Evolutionary conservation across 148 eudicot species (phyloP), one percentile per base, ranked within the genome.

Genomic region (Dianthus caryophyllus): DNA sequence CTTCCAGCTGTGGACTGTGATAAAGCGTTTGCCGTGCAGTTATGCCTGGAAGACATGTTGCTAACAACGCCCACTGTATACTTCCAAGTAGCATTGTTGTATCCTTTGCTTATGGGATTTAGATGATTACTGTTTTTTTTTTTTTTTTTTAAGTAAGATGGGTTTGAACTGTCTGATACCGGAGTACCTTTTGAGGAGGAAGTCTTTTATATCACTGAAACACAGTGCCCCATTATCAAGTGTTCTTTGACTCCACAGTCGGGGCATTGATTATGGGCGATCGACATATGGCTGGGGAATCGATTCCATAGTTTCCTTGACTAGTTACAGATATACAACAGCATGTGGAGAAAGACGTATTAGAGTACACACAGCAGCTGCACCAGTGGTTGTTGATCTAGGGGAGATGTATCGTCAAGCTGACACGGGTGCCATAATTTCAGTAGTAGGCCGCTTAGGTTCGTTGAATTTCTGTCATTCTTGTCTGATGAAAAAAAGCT

Each of bases 1-100:
- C 97, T 94, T 79, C 99, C 99, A 59, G 97, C 99, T 71, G 96
- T 88, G 52, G 99, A 94, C 81, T 94, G 93, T 80, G 97, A 94
- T 68, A 94, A 90, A 78, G 99, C 99, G 66, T 90, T 84, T 65
- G 91, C 91, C 41, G 84, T 82, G 84, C 99, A 90, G 73, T 74
- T 90, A 66, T 81, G 79, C 83, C 88, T 94, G 72, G 99, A 94
- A 78, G 99, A 94, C 70, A 82, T 97, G 15, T 79, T 88, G 64
- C 69, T 94, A 71, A 79, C 97, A 33, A 72, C 83, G 64, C 93
- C 65, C 69, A 86, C 87, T 30, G 89, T 90, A 66, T 88, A 88
- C 79, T 90, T 94, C 77, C 99, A 94, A 88, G 93, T 87, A 69
- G 97, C 99, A 60, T 81, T 94, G 53, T 64, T 94, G 99, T 94